Conservation (phyloP, 768 basidiomycete genomes). For the Gymnopilus junonius region DNA sequence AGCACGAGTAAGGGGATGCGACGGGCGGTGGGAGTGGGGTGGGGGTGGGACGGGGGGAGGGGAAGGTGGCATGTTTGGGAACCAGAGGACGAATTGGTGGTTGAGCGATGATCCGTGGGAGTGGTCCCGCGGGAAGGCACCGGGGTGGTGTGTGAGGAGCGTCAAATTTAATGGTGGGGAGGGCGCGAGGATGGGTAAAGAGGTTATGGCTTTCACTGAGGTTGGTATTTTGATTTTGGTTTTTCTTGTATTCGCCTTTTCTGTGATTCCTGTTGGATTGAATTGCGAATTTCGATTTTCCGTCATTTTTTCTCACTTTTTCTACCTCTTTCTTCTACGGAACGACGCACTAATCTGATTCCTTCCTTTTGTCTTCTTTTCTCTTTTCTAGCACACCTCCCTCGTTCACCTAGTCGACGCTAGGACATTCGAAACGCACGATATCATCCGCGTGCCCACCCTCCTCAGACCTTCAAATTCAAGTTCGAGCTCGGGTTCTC, state of each 20-base stretch:
- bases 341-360: too few relatives aligned
- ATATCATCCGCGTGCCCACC: conserved; percentile 63
- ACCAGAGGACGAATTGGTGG: conserved; percentile 33
- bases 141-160: conserved; percentile 84
- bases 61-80: conserved; percentile 20
- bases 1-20: background rate
- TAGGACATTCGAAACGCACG: conserved; percentile 80
- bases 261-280: background rate
- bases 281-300: too few relatives aligned
- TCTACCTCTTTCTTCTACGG: background rate
- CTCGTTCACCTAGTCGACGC: conserved; percentile 87
- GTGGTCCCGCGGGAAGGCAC: conserved; percentile 67
- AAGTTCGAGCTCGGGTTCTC: too few relatives aligned
- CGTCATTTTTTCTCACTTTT: background rate
- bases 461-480: conserved; percentile 10
- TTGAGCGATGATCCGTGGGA: conserved; percentile 70
- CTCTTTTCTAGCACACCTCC: conserved; percentile 63
- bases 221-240: conserved; percentile 42
- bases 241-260: background rate
- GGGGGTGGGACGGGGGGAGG: conserved; percentile 10
- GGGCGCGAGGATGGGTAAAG: conserved; percentile 54
- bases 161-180: conserved; percentile 76
- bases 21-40: conserved; percentile 3
- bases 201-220: conserved; percentile 91
- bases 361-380: background rate